Conservation (phyloP, 1,284 basidiomycete species). For the Tilletia horrida region DNA sequence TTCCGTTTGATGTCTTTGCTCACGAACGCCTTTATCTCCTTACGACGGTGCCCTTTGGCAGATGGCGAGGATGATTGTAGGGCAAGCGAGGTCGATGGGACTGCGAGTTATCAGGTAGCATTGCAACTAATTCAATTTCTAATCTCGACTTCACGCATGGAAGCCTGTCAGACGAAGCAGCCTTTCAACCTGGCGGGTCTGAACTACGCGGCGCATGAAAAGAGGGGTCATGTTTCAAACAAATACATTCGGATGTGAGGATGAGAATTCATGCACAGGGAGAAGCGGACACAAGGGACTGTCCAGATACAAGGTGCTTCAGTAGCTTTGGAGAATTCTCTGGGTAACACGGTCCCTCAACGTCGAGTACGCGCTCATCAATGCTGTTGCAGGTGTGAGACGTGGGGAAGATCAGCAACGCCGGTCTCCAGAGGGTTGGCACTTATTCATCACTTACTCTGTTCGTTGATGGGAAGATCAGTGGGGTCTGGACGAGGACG, state of each 20-base stretch:
- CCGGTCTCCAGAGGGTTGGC: too few relatives aligned
- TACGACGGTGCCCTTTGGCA: not conserved
- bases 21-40: not conserved
- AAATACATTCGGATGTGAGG: not conserved
- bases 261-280: not conserved
- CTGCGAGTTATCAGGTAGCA: conserved; percentile 2
- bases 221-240: too few relatives aligned
- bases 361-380: conserved; percentile 55
- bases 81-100: conserved; percentile 13
- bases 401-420: too few relatives aligned
- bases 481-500: conserved; percentile 86
- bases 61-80: conserved; percentile 13
- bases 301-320: not conserved
- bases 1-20: not conserved
- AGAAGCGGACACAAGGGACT: not conserved
- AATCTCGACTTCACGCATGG: too few relatives aligned
- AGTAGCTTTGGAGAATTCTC: conserved; percentile 44
- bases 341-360: conserved; percentile 50
- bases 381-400: conserved; percentile 32
- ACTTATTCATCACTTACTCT: conserved; percentile 62
- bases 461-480: conserved; percentile 98
- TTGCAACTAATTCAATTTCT: too few relatives aligned
- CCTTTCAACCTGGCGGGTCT: too few relatives aligned
- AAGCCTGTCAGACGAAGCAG: too few relatives aligned
- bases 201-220: too few relatives aligned